phyloP scores from a whole-genome alignment of 805 yeast genomes.

The Schizosaccharomyces pombe region DNA sequence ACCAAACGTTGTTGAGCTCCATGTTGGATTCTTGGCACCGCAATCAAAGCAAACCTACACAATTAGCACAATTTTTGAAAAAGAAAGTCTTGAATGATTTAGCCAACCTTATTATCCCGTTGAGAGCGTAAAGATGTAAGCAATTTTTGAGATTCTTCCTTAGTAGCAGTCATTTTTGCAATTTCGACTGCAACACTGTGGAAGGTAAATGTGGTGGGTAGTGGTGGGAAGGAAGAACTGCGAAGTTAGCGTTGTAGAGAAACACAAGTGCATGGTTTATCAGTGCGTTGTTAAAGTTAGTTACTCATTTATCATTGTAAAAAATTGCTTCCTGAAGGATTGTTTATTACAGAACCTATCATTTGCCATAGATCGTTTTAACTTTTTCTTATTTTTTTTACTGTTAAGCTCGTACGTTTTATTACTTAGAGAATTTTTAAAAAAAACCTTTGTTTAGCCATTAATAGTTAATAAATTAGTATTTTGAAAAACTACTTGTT shows the following conservation, averaged over 20 bases:
- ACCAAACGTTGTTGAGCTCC: conserved; percentile 96
- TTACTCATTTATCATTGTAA: too few relatives aligned
- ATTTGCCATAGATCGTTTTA: too few relatives aligned
- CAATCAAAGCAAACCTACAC: conserved; percentile 65
- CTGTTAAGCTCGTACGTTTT: too few relatives aligned
- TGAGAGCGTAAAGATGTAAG: not conserved
- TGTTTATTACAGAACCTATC: too few relatives aligned
- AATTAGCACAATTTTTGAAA: not conserved
- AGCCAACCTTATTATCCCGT: conserved; percentile 2
- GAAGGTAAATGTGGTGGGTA: not conserved
- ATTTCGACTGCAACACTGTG: not conserved
- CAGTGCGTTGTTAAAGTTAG: too few relatives aligned
- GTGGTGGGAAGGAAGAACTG: not conserved
- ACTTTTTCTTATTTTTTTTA: too few relatives aligned
- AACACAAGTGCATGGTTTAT: too few relatives aligned
- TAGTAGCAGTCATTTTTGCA: conserved; percentile 2
- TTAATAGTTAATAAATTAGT: too few relatives aligned
- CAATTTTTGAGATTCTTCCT: conserved; percentile 2
- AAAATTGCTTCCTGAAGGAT: too few relatives aligned
- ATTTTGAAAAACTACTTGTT: too few relatives aligned
- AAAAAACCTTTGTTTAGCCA: too few relatives aligned
- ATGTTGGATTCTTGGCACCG: conserved; percentile 79
- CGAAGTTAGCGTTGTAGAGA: not conserved
- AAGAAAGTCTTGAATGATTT: not conserved
- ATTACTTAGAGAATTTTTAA: too few relatives aligned